Evolutionary conservation across 805 yeast species (phyloP).

Genomic region (Ogataea pilisensis): DNA sequence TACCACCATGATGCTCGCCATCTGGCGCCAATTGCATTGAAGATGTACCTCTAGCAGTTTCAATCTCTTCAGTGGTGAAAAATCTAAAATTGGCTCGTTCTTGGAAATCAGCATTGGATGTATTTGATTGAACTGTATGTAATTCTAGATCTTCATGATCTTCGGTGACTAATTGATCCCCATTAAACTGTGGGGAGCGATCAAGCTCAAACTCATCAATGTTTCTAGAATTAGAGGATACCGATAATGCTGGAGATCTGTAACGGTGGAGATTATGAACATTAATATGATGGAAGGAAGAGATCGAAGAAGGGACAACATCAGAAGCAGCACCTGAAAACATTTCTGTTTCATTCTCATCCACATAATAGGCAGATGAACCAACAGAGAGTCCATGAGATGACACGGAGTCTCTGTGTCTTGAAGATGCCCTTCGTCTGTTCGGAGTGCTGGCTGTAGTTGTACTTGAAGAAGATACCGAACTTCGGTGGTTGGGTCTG

Average conservation of each 20-base stretch:
- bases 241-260: constrained; percentile 23
- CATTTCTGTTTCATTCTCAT: constrained; percentile 66
- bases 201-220: constrained; percentile 8
- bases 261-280: constrained; percentile 5
- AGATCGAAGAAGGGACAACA: constrained; percentile 71
- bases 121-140: constrained; percentile 34
- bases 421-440: constrained; percentile 22
- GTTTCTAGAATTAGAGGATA: constrained; percentile 2
- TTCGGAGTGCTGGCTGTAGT: not conserved
- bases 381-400: constrained; percentile 16
- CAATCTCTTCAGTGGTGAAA: constrained; percentile 79
- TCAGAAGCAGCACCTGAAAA: constrained; percentile 77
- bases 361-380: constrained; percentile 28
- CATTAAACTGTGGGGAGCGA: constrained; percentile 1
- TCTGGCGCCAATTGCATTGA: constrained; percentile 53
- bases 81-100: constrained; percentile 59
- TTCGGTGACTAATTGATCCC: not conserved
- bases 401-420: constrained; percentile 29
- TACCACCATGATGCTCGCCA: constrained; percentile 17
- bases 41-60: constrained; percentile 83
- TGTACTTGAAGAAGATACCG: not conserved
- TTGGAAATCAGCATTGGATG: constrained; percentile 33
- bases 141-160: constrained; percentile 29
- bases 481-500: not conserved
- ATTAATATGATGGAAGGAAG: constrained; percentile 59